Evolutionary conservation across 2,329 filamentous ascomycete genomes (phyloP).

Genomic region (Sclerotinia glacialis): DNA sequence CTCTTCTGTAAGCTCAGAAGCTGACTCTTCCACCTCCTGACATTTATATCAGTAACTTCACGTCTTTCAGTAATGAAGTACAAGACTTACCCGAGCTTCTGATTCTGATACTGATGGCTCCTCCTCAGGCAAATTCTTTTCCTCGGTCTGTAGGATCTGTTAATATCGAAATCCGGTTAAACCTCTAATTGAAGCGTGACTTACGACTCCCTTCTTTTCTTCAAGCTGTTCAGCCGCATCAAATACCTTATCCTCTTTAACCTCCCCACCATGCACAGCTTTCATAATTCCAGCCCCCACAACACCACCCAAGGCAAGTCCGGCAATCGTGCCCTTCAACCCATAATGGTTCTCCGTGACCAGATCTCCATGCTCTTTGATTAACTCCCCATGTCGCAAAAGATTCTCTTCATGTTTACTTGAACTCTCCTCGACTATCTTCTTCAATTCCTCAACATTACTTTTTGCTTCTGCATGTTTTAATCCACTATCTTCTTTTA

Average conservation of each 20-base stretch:
- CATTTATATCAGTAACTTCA: background rate
- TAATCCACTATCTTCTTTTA: slow-evolving; percentile 23
- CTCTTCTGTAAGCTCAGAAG: background rate
- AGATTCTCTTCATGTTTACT: slow-evolving; percentile 27
- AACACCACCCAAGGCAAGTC: slow-evolving; percentile 30
- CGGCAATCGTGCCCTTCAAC: slow-evolving; percentile 29
- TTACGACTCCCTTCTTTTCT: background rate
- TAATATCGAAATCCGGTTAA: background rate
- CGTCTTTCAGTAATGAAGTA: background rate
- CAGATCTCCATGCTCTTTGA: slow-evolving; percentile 26
- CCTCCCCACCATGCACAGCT: background rate
- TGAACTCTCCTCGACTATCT: slow-evolving; percentile 28
- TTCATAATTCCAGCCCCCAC: slow-evolving; percentile 12
- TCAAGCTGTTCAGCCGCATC: background rate
- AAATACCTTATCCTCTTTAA: background rate
- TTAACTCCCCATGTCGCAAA: slow-evolving; percentile 24
- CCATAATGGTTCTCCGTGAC: slow-evolving; percentile 33
- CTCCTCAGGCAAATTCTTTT: background rate
- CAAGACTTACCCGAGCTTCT: background rate
- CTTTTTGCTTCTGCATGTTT: slow-evolving; percentile 28
- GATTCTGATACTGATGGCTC: background rate
- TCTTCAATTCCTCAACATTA: slow-evolving; percentile 32
- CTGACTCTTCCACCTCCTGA: background rate
- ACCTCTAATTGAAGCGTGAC: background rate
- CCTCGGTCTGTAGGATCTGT: background rate